Base-by-base conservation (phyloP, 2,329 filamentous ascomycete genomes). In the Xylaria sp. region DNA sequence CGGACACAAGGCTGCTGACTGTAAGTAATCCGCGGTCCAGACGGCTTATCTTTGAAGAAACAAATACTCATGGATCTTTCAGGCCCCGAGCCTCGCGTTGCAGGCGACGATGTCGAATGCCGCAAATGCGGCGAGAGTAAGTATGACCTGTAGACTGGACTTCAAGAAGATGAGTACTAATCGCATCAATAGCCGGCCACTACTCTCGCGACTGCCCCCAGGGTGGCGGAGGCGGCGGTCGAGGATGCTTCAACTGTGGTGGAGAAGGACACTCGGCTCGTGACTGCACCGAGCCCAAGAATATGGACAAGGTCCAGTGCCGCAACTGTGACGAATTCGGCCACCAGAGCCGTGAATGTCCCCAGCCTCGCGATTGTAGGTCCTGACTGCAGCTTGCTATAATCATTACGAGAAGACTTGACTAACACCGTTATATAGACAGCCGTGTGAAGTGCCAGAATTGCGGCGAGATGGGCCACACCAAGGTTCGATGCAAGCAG, bases 181-280 rank as follows among this genome's bases (percentile, higher is more conserved):
- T 53, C 34, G 42, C 13, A 53, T 52, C n/a, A 39, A 16, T 58
- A 86, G 79, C 74, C 58, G 86, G 86, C 2, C 86, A 89, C 67
- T 85, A 85, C 67, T 78, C 80, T 39, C 78, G 78, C 47, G 85
- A 89, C 68, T 89, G 86, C 69, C 85, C 87, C 34, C 76, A 85
- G 70, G 85, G 81, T 13, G 79, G 64, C 10, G 63, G 79, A 59
- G 81, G 83, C 60, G 76, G 80, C 70, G 77, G 78, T 75, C 70
- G 79, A 70, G 77, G 72, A 34, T 85, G 83, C 70, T 78, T 79
- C 67, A 89, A 89, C 73, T 89, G 87, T 65, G 85, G 84, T 18
- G 72, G 81, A 47, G 82, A 85, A 55, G 86, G 85, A 4, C 86
- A 89, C 63, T 76, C 78, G 49, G 72, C 76, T 63, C 76, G 75